Evolutionary conservation across 2,329 filamentous ascomycete species (phyloP), one percentile per base, ranked within the genome.

Genomic region (Didymella lethalis): DNA sequence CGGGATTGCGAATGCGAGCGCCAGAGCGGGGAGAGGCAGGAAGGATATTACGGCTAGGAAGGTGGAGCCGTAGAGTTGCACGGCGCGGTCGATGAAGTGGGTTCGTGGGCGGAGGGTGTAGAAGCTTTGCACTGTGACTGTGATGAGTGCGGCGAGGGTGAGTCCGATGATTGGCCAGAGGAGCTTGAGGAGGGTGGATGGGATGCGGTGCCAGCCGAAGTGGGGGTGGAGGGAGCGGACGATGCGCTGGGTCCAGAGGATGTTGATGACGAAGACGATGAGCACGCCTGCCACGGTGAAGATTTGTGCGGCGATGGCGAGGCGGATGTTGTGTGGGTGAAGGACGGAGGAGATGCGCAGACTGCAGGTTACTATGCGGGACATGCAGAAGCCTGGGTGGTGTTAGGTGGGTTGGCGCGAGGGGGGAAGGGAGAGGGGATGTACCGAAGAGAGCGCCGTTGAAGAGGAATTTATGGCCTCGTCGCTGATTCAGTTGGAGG

Each of bases 201-300:
- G 79, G 2, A 77, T 64, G 20, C 76, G 80, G 60, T 84, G 82
- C 90, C 91, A 93, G 55, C 90, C 91, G 32, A 91, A 73, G 2
- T 74, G 70, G 0, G 91, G 91, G 69, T 93, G 90, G 48, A 86
- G 85, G 4, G 89, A 89, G 56, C 92, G 85, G 20, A 95, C 75
- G 31, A 96, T 82, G 7, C 54, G 38, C 18, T 56, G 54, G 7
- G 54, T 50, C 47, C 54, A 50, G 70, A 95, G 79, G 40, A 96
- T 79, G 78, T 96, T 94, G 76, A 92, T 79, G 69, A 93, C 78
- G 77, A 90, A 93, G 34, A 95, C 80, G 12, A 95, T 75, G 34
- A 95, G 75, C 16, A 93, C 86, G 41, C 91, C 92, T 0, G 89
- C 88, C 41, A 87, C 86, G 59, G 90, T 85, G 70, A 94, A 88